A percentile compares a stretch with the other conserved stretches of the same genome.
phyloP scores from a whole-genome alignment of 257 asterid genomes.

The Handroanthus guayacan region DNA sequence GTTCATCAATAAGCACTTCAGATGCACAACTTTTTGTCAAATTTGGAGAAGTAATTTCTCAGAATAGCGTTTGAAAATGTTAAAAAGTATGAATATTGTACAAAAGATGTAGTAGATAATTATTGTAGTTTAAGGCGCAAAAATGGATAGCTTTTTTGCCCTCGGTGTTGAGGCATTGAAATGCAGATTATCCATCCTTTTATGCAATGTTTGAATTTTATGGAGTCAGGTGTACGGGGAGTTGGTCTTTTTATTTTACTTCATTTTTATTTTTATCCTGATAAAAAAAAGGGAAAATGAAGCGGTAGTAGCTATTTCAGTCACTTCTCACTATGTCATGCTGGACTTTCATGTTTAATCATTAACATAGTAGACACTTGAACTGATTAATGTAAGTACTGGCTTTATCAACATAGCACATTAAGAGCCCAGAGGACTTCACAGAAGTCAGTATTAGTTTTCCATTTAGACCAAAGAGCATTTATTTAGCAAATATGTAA shows the following conservation, averaged over 20 bases:
- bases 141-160: constrained; percentile 1
- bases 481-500: too few relatives aligned
- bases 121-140: constrained; percentile 16
- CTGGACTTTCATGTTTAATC: too few relatives aligned
- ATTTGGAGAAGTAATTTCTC: constrained; percentile 79
- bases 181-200: constrained; percentile 6
- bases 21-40: constrained; percentile 80
- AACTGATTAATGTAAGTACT: too few relatives aligned
- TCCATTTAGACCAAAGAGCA: too few relatives aligned
- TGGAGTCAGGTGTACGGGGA: constrained; percentile 20
- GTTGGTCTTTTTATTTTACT: neutral
- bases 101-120: constrained; percentile 22
- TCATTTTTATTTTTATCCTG: too few relatives aligned
- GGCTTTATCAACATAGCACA: too few relatives aligned
- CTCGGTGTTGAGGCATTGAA: constrained; percentile 26
- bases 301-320: too few relatives aligned
- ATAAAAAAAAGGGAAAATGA: too few relatives aligned
- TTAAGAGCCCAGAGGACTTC: too few relatives aligned
- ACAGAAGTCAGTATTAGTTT: too few relatives aligned
- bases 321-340: too few relatives aligned
- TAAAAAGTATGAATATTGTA: neutral
- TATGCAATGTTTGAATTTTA: constrained; percentile 22
- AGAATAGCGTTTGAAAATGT: constrained; percentile 49
- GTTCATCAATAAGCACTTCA: constrained; percentile 79
- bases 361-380: too few relatives aligned